Percentiles rank a stretch among this genome's conserved stretches.
Evolutionary conservation across 75 land plant genomes (phyloP).

Genomic region (Cryptomeria japonica): DNA sequence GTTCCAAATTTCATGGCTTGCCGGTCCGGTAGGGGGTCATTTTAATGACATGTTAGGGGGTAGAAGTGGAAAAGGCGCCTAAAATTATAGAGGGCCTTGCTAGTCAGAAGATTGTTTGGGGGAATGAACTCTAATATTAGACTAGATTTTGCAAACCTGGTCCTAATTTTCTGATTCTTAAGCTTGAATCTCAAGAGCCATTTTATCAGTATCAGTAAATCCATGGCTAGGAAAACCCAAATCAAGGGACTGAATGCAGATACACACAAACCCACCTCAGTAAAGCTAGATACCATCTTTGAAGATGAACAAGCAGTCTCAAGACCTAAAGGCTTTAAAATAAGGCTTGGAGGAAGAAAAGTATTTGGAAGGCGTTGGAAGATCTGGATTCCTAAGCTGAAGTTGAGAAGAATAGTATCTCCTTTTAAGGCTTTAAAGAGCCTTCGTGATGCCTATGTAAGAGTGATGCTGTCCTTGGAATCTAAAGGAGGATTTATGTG

Average conservation of each 20-base stretch:
- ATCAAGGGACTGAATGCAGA: neutral
- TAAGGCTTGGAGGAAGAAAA: neutral
- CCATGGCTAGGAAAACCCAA: neutral
- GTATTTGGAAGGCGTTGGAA: neutral
- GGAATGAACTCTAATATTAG: neutral
- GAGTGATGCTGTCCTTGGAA: slow-evolving; percentile 4
- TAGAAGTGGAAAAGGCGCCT: too few species aligned
- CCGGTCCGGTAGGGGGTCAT: neutral
- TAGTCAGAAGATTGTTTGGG: too few species aligned
- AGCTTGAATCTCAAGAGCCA: neutral
- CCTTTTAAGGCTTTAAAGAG: neutral
- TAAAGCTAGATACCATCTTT: slow-evolving; percentile 13
- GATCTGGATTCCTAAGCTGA: slow-evolving; percentile 1
- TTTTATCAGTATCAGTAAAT: neutral
- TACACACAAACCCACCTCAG: neutral
- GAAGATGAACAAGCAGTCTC: neutral
- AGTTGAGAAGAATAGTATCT: neutral
- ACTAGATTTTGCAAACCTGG: neutral
- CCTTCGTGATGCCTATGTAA: slow-evolving; percentile 7
- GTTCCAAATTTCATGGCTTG: neutral
- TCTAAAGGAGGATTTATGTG: neutral
- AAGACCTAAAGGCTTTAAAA: neutral
- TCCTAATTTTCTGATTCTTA: neutral
- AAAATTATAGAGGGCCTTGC: neutral
- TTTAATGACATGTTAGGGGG: neutral